Evolutionary conservation across 345 rosid species (phyloP), one percentile per base, ranked within the genome.

Genomic region (Populus euphratica): DNA sequence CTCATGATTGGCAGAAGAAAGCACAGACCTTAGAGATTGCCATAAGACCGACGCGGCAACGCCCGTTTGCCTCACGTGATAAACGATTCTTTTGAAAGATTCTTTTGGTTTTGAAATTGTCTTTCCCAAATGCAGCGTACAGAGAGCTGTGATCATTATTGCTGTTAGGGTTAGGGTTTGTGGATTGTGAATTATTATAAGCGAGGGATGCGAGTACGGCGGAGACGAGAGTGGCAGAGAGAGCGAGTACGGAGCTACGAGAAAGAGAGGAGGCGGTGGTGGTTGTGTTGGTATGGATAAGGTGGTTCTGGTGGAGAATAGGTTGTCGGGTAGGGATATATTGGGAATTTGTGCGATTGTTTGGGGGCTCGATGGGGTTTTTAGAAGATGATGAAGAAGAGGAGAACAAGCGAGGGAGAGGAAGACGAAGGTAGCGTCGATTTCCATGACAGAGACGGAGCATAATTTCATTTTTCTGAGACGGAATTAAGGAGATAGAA

Each of bases 1-100:
- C 83, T 92, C 99, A 47, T 96, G 96, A 78, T 96, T 96, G 8
- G 99, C 99, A 7, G 93, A 91, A 2, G 99, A 96, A 39, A 96
- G 81, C 47, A 96, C 97, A 70, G 99, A 93, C 77, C 89, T 86
- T 56, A 96, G 83, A 23, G 98, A 93, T 78, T 96, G 94, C 99
- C 98, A 93, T 47, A 96, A 79, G 69, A 96, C 91, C 70, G 98
- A 80, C 17, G 95, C 94, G 2, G 99, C 95, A 14, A 84, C 86
- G 69, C 97, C 90, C 33, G 97, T 93, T 62, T 93, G 94, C 79
- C 78, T 88, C 13, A 89, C 83, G 63, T 91, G 99, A 72, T 81
- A 78, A 43, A 90, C 69, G 69, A 93, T 59, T 82, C 94, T 85
- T 82, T 78, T 76, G 56, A 91, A 43, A 11, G 98, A 96, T 29